Evolutionary conservation across 2,329 filamentous ascomycete genomes (phyloP).

Genomic region (Paraphaeosphaeria sporulosa): DNA sequence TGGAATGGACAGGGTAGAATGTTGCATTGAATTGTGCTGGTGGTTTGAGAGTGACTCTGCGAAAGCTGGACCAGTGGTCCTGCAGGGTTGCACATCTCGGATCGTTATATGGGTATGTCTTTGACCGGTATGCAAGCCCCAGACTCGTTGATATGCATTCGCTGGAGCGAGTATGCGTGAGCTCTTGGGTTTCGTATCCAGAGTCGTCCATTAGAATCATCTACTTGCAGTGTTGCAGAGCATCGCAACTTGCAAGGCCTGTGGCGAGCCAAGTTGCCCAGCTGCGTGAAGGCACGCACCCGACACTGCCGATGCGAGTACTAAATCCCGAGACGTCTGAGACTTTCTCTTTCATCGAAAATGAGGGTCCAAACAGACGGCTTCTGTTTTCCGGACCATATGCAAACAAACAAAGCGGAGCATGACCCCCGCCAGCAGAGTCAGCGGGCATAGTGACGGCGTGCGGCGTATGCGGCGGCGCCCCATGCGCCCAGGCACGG

Average conservation of each 20-base stretch:
- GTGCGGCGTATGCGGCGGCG: slow-evolving; percentile 7
- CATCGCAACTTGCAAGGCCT: too few species aligned
- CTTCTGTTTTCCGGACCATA: background rate
- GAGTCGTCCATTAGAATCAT: too few species aligned
- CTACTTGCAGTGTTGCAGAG: background rate
- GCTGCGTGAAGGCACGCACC: background rate
- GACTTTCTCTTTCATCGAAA: background rate
- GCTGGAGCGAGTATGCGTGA: background rate
- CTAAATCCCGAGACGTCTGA: background rate
- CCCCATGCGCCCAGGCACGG: background rate
- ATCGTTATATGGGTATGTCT: background rate
- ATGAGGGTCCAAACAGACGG: background rate
- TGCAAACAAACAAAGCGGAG: background rate
- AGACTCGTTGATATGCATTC: background rate
- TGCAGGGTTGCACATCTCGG: background rate
- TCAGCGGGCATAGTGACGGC: slow-evolving; percentile 7
- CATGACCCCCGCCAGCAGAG: slow-evolving; percentile 6
- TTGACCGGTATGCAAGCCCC: background rate
- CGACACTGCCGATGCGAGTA: background rate
- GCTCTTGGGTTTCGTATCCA: background rate
- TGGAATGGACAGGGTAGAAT: background rate
- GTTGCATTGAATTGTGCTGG: background rate
- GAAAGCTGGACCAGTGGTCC: background rate
- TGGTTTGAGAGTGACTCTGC: background rate
- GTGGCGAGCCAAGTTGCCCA: background rate